These are phyloP conservation scores for Pharus latifolius DNA, from an alignment of 176 grass and related monocot species.

Conservation along the genomic window DNA sequence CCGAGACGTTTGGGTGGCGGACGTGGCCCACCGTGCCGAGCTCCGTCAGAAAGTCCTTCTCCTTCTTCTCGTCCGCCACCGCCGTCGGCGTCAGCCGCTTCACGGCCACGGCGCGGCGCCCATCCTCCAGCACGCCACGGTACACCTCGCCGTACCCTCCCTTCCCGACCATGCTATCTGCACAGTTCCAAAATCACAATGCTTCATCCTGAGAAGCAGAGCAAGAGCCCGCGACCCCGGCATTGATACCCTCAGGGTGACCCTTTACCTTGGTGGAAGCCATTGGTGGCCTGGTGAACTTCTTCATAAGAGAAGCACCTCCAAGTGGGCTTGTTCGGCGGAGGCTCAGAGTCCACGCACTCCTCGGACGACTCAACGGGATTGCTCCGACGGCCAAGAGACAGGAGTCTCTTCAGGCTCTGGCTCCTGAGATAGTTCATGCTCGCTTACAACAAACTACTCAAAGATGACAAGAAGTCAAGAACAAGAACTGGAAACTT, in stretches of 20 bases:
- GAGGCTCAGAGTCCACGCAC: neutral
- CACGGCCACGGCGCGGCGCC: conserved; percentile 52
- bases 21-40: conserved; percentile 80
- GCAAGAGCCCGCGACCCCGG: no score
- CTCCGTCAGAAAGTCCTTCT: conserved; percentile 90
- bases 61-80: conserved; percentile 66
- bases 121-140: conserved; percentile 52
- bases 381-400: conserved; percentile 42
- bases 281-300: conserved; percentile 46
- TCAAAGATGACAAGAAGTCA: neutral
- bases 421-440: conserved; percentile 55
- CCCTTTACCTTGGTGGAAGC: conserved; percentile 60
- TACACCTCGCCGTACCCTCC: conserved; percentile 92
- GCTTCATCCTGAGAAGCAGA: no score
- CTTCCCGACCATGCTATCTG: conserved; percentile 73
- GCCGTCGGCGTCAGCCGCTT: conserved; percentile 46
- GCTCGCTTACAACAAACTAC: neutral
- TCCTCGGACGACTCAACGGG: conserved; percentile 21
- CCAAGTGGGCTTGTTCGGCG: conserved; percentile 43
- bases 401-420: conserved; percentile 56
- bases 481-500: neutral
- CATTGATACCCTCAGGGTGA: no score
- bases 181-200: no score
- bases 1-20: conserved; percentile 69
- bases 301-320: conserved; percentile 71